Percentiles rank a stretch among this genome's conserved stretches.
Conservation (phyloP, 768 basidiomycete genomes). For the Trametes sanguinea region DNA sequence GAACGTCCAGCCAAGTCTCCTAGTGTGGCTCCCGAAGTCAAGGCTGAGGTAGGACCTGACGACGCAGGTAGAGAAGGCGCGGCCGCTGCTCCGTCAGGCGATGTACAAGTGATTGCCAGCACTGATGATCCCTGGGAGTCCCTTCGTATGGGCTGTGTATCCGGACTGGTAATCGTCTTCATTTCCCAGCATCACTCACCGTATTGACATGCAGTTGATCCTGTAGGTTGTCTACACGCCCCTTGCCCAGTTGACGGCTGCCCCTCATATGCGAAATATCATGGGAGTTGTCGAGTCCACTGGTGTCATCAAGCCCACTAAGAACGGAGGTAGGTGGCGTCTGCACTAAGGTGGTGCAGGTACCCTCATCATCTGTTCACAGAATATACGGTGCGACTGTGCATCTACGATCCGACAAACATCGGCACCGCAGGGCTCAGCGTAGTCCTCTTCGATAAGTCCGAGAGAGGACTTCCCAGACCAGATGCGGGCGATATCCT, state of each 20-base stretch:
- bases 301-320: background rate
- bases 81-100: too few relatives aligned
- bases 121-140: background rate
- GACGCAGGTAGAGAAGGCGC: background rate
- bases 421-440: slow-evolving; percentile 38
- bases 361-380: background rate
- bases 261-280: slow-evolving; percentile 27
- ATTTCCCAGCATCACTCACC: background rate
- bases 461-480: slow-evolving; percentile 53
- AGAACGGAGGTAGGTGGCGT: slow-evolving; percentile 8
- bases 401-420: slow-evolving; percentile 55
- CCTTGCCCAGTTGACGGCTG: background rate
- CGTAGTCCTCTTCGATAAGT: slow-evolving; percentile 54
- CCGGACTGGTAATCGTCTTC: background rate
- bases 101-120: background rate
- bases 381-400: slow-evolving; percentile 52
- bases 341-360: background rate
- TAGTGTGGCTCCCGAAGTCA: background rate
- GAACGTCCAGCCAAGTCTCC: background rate
- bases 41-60: background rate
- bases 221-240: slow-evolving; percentile 13
- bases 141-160: background rate
- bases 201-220: background rate
- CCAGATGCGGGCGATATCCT: slow-evolving; percentile 48
- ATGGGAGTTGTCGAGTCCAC: slow-evolving; percentile 35